Percentiles rank a stretch among this genome's conserved stretches.
Evolutionary conservation across 2,329 filamentous ascomycete species (phyloP).

Genomic region (Clarireedia paspali): DNA sequence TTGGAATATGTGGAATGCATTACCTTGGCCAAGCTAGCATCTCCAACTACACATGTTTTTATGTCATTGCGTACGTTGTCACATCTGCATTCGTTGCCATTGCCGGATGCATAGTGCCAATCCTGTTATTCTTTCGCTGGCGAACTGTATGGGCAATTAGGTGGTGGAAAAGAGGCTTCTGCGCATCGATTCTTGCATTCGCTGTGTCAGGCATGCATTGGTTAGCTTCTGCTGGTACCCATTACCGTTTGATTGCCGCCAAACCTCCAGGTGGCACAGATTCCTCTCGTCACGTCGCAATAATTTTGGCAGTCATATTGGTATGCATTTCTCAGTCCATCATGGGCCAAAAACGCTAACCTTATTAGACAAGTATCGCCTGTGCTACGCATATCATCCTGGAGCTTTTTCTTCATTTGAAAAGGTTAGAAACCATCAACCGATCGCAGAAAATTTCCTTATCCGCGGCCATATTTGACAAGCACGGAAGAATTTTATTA

Average conservation of each 20-base stretch:
- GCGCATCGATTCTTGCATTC: conserved; percentile 59
- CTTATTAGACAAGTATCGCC: conserved; percentile 47
- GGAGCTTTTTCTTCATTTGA: conserved; percentile 41
- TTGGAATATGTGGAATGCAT: conserved; percentile 78
- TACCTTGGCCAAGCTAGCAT: conserved; percentile 82
- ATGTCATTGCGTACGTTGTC: conserved; percentile 48
- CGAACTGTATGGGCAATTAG: conserved; percentile 68
- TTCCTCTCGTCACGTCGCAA: conserved; percentile 6
- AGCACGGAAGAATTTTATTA: conserved; percentile 58
- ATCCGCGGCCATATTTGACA: conserved; percentile 59
- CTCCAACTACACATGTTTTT: conserved; percentile 63
- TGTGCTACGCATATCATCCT: conserved; percentile 50
- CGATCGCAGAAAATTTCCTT: conserved; percentile 47
- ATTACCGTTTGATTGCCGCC: conserved; percentile 49
- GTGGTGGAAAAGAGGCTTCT: conserved; percentile 65
- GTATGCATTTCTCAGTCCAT: conserved; percentile 4
- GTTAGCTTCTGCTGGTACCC: conserved; percentile 65
- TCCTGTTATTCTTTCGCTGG: conserved; percentile 71
- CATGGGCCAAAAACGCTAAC: background rate
- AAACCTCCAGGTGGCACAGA: conserved; percentile 23
- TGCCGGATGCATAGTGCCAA: conserved; percentile 59
- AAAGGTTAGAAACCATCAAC: conserved; percentile 20
- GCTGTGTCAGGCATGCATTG: conserved; percentile 85
- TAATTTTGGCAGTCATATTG: conserved; percentile 21
- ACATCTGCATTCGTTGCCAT: conserved; percentile 67